These are phyloP conservation scores for Akanthomyces muscarius DNA, from an alignment of 2,329 filamentous ascomycete genomes.

Conservation along the genomic window DNA sequence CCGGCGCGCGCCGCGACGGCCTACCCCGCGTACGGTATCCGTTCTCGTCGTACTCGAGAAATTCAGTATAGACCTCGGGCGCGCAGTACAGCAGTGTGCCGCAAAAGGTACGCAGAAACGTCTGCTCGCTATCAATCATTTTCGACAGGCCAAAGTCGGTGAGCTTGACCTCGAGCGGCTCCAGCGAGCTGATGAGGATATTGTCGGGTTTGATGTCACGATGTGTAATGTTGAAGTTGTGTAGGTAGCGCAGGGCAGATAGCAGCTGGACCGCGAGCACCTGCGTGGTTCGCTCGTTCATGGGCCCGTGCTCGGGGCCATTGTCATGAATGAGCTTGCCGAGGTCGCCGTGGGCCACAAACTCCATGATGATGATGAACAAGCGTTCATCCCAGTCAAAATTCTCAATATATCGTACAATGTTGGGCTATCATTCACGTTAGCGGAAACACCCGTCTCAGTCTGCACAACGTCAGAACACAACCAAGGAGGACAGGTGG, in stretches of 20 bases:
- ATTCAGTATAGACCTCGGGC: constrained; percentile 87
- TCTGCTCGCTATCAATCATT: constrained; percentile 83
- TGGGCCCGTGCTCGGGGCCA: constrained; percentile 52
- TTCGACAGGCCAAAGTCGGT: constrained; percentile 97
- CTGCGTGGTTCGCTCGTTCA: constrained; percentile 67
- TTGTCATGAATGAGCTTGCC: constrained; percentile 64
- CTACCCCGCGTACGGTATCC: constrained; percentile 60
- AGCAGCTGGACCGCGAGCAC: constrained; percentile 72
- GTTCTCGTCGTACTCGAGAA: constrained; percentile 63
- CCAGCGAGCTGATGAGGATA: constrained; percentile 72
- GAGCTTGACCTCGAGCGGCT: constrained; percentile 79
- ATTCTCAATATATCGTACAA: constrained; percentile 88
- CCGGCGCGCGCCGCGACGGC: constrained; percentile 55
- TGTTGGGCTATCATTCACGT: constrained; percentile 60
- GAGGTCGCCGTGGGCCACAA: constrained; percentile 75
- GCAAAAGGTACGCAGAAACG: constrained; percentile 93
- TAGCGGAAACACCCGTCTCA: not conserved
- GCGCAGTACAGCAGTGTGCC: constrained; percentile 94
- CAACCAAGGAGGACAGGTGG: constrained; percentile 16
- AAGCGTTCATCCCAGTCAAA: constrained; percentile 76
- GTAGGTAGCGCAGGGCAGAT: constrained; percentile 79
- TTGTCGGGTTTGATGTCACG: constrained; percentile 99
- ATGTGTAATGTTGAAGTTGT: constrained; percentile 85
- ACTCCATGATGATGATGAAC: constrained; percentile 98
- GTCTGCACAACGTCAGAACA: not conserved